Percentiles rank a stretch among this genome's conserved stretches.
phyloP scores from a whole-genome alignment of 345 rosid species.

The Eucalyptus camaldulensis region DNA sequence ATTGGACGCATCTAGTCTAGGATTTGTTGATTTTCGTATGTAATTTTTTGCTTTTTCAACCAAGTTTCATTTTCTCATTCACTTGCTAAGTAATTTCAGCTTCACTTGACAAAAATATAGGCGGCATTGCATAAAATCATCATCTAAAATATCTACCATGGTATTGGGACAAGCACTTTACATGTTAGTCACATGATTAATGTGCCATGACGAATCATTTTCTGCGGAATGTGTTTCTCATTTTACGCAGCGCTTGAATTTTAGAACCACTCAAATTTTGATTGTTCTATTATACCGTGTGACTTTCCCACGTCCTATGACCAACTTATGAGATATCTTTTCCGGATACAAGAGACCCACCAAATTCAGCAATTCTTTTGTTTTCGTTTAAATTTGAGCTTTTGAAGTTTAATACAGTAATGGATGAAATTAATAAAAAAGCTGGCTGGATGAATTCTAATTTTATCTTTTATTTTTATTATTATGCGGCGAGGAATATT shows the following conservation, averaged over 20 bases:
- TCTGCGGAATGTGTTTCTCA: background rate
- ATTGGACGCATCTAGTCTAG: background rate
- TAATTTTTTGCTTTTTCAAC: background rate
- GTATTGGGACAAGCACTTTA: background rate
- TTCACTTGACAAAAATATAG: background rate
- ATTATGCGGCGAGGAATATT: background rate
- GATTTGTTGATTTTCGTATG: background rate
- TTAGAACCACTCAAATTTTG: background rate
- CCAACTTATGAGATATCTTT: background rate
- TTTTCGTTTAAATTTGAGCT: background rate
- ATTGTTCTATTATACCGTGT: background rate
- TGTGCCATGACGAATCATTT: no score
- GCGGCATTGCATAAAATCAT: background rate
- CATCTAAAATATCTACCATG: background rate
- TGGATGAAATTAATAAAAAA: background rate
- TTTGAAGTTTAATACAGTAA: no score
- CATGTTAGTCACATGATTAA: background rate
- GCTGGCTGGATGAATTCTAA: background rate
- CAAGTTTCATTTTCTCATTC: background rate
- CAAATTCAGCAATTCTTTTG: background rate
- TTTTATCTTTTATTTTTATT: no score
- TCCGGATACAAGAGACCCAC: background rate
- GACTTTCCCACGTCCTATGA: background rate
- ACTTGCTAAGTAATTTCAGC: background rate
- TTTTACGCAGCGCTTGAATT: accelerated